Evolutionary conservation across 1,139 yeast genomes (phyloP).

Genomic region (Sugiyamaella neomexicana): DNA sequence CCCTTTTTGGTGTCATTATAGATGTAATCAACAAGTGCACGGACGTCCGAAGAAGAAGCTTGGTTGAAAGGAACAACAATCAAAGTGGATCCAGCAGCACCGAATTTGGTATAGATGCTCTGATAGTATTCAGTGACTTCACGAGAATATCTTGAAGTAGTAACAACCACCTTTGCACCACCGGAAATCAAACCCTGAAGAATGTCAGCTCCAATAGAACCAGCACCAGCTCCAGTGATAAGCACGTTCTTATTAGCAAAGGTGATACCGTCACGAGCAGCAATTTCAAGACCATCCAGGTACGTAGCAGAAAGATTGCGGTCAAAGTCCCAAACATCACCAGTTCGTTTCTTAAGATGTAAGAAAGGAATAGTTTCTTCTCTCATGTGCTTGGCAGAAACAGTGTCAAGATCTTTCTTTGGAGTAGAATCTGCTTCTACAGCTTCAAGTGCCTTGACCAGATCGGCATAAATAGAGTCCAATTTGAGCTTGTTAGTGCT

Average conservation of each 20-base stretch:
- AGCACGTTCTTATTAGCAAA: slow-evolving; percentile 87
- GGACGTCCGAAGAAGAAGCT: slow-evolving; percentile 93
- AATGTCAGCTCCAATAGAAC: slow-evolving; percentile 97
- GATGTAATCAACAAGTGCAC: slow-evolving; percentile 79
- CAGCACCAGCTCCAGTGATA: slow-evolving; percentile 98
- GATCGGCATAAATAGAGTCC: slow-evolving; percentile 75
- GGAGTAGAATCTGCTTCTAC: slow-evolving; percentile 41
- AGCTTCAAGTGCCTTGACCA: slow-evolving; percentile 69
- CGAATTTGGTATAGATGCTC: slow-evolving; percentile 85
- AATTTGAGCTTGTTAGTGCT: slow-evolving; percentile 60
- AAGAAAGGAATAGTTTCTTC: slow-evolving; percentile 92
- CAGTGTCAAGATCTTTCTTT: slow-evolving; percentile 42
- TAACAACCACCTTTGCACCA: slow-evolving; percentile 96
- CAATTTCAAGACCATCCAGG: slow-evolving; percentile 87
- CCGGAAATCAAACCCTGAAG: slow-evolving; percentile 93
- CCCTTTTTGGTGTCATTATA: slow-evolving; percentile 80
- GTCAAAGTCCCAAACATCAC: slow-evolving; percentile 84
- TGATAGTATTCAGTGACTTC: slow-evolving; percentile 95
- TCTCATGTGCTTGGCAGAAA: slow-evolving; percentile 31
- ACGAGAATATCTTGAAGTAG: slow-evolving; percentile 94
- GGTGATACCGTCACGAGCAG: slow-evolving; percentile 88
- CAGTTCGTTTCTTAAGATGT: slow-evolving; percentile 77
- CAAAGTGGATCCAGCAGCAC: slow-evolving; percentile 87
- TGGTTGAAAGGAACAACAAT: slow-evolving; percentile 98
- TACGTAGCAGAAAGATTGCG: slow-evolving; percentile 71